Evolutionary conservation across 345 rosid species (phyloP), one percentile per base, ranked within the genome.

Genomic region (Salix dunnii): DNA sequence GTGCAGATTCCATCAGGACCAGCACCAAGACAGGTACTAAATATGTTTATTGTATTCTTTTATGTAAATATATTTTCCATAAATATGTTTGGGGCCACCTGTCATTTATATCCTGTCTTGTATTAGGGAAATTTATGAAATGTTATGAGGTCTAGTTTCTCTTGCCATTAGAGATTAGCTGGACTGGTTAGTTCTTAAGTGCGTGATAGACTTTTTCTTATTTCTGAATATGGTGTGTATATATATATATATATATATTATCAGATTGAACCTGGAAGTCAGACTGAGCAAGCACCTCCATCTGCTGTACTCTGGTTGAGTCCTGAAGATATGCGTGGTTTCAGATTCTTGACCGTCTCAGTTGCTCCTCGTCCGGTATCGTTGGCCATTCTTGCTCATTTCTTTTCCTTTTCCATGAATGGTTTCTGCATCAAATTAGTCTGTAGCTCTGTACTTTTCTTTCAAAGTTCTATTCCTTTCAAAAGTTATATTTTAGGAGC

Each of bases 251-350:
- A 33, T 33, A 33, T 33, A 33, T 33, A 33, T 33, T 33, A 33
- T 33, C 86, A 96, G 99, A 82, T 90, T 31, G 98, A 96, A 86
- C 99, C 99, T 68, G 99, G 99, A 63, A 91, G 98, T 87, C 97
- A 96, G 85, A 96, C 99, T 9, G 99, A 96, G 88, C 99, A 96
- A 87, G 91, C 96, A 14, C 96, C 99, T 85, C 99, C 99, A 76
- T 92, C 99, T 81, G 90, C 94, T 67, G 86, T 93, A 66, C 85
- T 96, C 85, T 69, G 72, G 80, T 87, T 96, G 83, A 87, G 82
- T 74, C 98, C 97, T 25, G 88, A 91, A 75, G 96, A 93, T 77
- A 86, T 92, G 97, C 85, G 0, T 51, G 95, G 97, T 68, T 93
- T 91, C 87, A 88, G 92, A 86, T 96, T 93, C 83, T 82, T 93